phyloP scores from a whole-genome alignment of 176 grass and related monocot species.

The Carex littledalei region DNA sequence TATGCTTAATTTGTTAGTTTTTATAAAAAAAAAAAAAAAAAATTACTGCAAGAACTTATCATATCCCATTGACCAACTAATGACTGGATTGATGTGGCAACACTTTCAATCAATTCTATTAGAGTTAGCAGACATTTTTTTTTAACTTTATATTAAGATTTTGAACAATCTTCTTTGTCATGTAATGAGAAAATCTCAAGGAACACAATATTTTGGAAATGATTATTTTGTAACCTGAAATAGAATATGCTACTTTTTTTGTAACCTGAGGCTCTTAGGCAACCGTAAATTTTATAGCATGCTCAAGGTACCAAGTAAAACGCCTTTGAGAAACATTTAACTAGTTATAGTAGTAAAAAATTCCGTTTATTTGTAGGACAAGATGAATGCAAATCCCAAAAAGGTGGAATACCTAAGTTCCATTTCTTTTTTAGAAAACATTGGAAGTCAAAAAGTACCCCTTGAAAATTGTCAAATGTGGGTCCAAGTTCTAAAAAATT shows the following conservation, averaged over 20 bases:
- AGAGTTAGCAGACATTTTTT: not conserved
- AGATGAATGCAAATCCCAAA: constrained; percentile 41
- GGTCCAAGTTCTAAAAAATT: not conserved
- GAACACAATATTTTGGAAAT: not conserved
- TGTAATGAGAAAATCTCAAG: not conserved
- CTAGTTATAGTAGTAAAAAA: not conserved
- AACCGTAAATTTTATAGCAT: not conserved
- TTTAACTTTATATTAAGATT: not conserved
- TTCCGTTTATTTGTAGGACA: constrained; percentile 21
- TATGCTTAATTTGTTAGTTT: not conserved
- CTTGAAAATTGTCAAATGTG: not conserved
- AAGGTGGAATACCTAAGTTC: constrained; percentile 48
- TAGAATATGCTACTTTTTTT: not conserved
- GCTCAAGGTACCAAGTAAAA: not conserved
- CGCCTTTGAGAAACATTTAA: not conserved
- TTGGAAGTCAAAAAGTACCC: not conserved
- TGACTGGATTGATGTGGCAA: not conserved
- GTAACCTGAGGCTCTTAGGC: not conserved
- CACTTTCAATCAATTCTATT: not conserved
- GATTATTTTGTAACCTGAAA: not conserved
- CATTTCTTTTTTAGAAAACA: not conserved
- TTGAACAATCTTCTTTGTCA: not conserved
- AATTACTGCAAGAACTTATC: not conserved
- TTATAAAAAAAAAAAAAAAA: not conserved
- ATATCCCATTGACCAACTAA: not conserved